phyloP scores from a whole-genome alignment of 495 filamentous ascomycete species.

The Trichocladium uniseriatum region DNA sequence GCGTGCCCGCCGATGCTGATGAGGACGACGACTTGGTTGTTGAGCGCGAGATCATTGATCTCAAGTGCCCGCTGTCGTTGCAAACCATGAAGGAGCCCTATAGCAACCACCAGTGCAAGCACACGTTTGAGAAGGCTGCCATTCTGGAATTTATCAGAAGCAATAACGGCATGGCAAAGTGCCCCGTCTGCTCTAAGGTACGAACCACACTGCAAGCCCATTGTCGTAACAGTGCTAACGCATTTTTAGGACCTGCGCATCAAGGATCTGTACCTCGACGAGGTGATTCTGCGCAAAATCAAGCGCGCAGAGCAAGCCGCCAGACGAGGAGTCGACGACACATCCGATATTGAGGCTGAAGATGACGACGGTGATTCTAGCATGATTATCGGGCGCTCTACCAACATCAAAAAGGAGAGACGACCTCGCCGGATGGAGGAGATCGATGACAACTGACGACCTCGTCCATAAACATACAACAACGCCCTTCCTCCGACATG shows the following conservation, averaged over 20 bases:
- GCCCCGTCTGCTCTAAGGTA: conserved; percentile 40
- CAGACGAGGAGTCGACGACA: conserved; percentile 19
- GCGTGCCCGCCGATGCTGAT: conserved; percentile 23
- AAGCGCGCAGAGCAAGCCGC: conserved; percentile 29
- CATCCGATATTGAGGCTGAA: conserved; percentile 20
- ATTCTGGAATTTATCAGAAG: conserved; percentile 54
- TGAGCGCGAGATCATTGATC: conserved; percentile 54
- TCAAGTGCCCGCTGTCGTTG: conserved; percentile 77
- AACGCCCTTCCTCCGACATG: neutral
- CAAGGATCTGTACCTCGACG: conserved; percentile 33
- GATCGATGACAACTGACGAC: conserved; percentile 10
- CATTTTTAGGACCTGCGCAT: conserved; percentile 26
- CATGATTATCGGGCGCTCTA: conserved; percentile 15
- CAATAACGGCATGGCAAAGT: conserved; percentile 27
- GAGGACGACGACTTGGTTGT: conserved; percentile 71
- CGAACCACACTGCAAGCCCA: neutral
- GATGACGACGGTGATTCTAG: conserved; percentile 22
- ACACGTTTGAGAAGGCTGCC: conserved; percentile 70
- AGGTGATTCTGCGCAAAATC: conserved; percentile 33
- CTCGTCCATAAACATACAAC: neutral
- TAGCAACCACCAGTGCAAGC: conserved; percentile 69
- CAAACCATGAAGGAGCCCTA: conserved; percentile 60
- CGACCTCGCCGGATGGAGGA: conserved; percentile 2
- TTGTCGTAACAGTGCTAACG: conserved; percentile 1
- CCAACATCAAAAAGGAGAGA: conserved; percentile 19